Conservation (phyloP, 1,139 yeast species). For the Oligophagozyma castellii region DNA sequence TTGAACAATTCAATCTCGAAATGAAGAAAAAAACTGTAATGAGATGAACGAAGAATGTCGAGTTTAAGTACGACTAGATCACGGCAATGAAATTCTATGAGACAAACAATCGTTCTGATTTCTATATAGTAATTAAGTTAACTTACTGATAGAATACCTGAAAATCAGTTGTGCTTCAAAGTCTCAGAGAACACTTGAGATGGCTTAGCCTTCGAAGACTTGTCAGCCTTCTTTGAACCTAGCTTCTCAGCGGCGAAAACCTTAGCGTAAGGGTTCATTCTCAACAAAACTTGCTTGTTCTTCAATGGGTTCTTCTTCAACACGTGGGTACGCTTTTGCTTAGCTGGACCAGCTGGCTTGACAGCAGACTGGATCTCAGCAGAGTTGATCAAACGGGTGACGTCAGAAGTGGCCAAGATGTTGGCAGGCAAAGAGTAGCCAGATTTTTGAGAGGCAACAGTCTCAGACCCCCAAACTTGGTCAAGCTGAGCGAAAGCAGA, state of each 20-base stretch:
- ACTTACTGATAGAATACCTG: no score
- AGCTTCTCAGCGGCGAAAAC: slow-evolving; percentile 85
- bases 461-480: slow-evolving; percentile 92
- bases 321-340: slow-evolving; percentile 89
- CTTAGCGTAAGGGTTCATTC: slow-evolving; percentile 99
- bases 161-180: slow-evolving; percentile 47
- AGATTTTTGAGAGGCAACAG: slow-evolving; percentile 73
- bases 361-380: slow-evolving; percentile 96
- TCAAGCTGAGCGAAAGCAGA: slow-evolving; percentile 95
- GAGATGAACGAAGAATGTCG: no score
- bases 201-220: slow-evolving; percentile 52
- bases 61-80: no score
- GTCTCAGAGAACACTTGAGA: slow-evolving; percentile 59
- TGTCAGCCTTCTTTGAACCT: slow-evolving; percentile 71
- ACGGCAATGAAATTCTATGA: no score
- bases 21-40: no score
- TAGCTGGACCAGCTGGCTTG: slow-evolving; percentile 91
- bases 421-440: slow-evolving; percentile 87
- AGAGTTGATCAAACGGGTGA: slow-evolving; percentile 96
- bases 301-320: slow-evolving; percentile 99
- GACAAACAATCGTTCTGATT: no score
- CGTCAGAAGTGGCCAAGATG: slow-evolving; percentile 92
- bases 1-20: no score
- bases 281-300: slow-evolving; percentile 96
- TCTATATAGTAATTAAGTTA: no score